Evolutionary conservation across 495 filamentous ascomycete genomes (phyloP).

Genomic region (Hypomontagnella submonticulosa): DNA sequence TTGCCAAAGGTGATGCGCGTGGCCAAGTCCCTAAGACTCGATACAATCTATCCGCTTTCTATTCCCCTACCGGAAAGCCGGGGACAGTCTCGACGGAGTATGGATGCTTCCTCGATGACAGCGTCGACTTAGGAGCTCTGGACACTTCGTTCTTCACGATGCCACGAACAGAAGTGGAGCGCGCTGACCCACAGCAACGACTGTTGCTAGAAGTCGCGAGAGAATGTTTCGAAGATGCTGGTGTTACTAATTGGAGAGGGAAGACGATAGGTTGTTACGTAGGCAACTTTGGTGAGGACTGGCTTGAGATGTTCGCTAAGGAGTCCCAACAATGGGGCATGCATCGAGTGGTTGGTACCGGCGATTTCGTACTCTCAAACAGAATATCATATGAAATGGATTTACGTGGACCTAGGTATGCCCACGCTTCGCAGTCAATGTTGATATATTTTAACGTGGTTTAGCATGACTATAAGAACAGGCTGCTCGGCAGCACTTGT

Average conservation of each 20-base stretch:
- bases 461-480: constrained; percentile 56
- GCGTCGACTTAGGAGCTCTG: constrained; percentile 40
- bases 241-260: constrained; percentile 58
- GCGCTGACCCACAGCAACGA: constrained; percentile 65
- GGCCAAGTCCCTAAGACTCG: constrained; percentile 49
- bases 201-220: constrained; percentile 61
- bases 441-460: constrained; percentile 17
- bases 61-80: constrained; percentile 32
- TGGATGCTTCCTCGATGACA: constrained; percentile 47
- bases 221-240: constrained; percentile 60
- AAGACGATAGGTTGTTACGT: constrained; percentile 59
- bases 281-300: constrained; percentile 58
- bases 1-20: constrained; percentile 36
- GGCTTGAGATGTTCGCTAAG: constrained; percentile 39
- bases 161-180: constrained; percentile 52
- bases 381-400: constrained; percentile 59
- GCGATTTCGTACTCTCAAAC: constrained; percentile 62
- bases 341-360: constrained; percentile 39
- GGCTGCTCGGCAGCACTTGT: constrained; percentile 65
- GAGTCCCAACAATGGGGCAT: constrained; percentile 36
- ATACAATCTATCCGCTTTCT: constrained; percentile 53
- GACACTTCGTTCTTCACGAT: constrained; percentile 56
- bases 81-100: constrained; percentile 14
- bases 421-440: not conserved
- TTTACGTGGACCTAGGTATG: constrained; percentile 47